Conservation (phyloP, 805 yeast genomes). For the Candida coleopterorum region DNA sequence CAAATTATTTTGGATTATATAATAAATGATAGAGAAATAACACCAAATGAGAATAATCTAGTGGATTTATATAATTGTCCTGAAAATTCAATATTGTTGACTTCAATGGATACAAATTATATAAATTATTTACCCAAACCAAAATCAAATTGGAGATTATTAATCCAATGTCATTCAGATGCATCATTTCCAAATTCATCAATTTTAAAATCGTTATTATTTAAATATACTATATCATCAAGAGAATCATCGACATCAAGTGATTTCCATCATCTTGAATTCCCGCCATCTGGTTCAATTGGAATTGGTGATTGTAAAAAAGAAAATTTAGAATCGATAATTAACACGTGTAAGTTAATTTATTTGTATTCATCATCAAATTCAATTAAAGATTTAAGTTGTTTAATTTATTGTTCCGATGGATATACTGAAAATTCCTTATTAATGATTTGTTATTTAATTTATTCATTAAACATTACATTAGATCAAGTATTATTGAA, state of each 20-base stretch:
- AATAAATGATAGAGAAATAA: conserved; percentile 1
- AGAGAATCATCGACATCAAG: conserved; percentile 18
- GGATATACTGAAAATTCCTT: conserved; percentile 91
- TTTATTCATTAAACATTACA: conserved; percentile 58
- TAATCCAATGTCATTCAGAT: conserved; percentile 57
- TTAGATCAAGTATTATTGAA: conserved; percentile 63
- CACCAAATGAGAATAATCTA: background rate
- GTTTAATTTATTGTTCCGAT: conserved; percentile 74
- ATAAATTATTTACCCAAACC: conserved; percentile 38
- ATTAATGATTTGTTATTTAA: conserved; percentile 63
- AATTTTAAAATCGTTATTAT: conserved; percentile 31
- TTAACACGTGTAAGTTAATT: conserved; percentile 66
- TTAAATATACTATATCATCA: conserved; percentile 26
- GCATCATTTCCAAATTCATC: conserved; percentile 47
- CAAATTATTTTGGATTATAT: conserved; percentile 31
- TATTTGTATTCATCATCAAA: conserved; percentile 33
- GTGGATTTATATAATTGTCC: conserved; percentile 47
- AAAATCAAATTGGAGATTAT: conserved; percentile 48
- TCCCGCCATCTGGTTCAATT: conserved; percentile 83
- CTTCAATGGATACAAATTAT: conserved; percentile 14
- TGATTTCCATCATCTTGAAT: conserved; percentile 38
- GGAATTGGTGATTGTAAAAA: conserved; percentile 67
- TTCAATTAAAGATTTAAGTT: conserved; percentile 32
- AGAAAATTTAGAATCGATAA: conserved; percentile 57
- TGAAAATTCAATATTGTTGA: conserved; percentile 44